These are phyloP conservation scores for Toxoplasma gondii DNA, from an alignment of 169 alveolate species.

Conservation along the genomic window DNA sequence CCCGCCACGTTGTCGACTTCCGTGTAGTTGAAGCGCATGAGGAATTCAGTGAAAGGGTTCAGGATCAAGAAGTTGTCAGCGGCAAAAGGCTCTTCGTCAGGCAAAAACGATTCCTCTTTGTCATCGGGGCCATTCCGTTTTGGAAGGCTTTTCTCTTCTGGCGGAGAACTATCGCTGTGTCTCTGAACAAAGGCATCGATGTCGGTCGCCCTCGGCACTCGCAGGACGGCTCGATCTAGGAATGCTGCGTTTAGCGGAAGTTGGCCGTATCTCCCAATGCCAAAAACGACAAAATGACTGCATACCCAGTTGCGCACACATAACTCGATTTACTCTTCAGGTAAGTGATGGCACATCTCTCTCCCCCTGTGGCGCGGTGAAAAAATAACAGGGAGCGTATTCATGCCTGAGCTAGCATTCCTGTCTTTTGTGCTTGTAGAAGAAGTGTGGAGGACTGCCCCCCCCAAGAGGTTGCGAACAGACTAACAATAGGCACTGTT, in stretches of 20 bases:
- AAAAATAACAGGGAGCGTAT: no score
- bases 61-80: constrained; percentile 27
- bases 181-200: constrained; percentile 32
- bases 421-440: no score
- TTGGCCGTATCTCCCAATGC: constrained; percentile 32
- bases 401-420: no score
- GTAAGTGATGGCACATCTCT: not conserved
- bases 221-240: constrained; percentile 56
- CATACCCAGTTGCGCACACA: not conserved
- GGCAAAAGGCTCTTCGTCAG: not conserved
- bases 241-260: constrained; percentile 48
- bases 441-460: no score
- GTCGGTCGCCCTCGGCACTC: constrained; percentile 57
- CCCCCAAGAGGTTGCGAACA: no score
- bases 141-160: not conserved
- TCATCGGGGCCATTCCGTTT: not conserved
- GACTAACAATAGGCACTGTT: no score
- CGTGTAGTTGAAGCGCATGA: constrained; percentile 62
- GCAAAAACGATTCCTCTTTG: not conserved
- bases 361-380: no score
- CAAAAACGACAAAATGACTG: constrained; percentile 45
- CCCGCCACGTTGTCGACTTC: constrained; percentile 58
- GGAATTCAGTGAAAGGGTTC: constrained; percentile 47
- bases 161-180: not conserved
- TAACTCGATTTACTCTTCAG: not conserved